These are phyloP conservation scores for Cyclocybe aegerita DNA, from an alignment of 768 basidiomycete species.

Conservation along the genomic window DNA sequence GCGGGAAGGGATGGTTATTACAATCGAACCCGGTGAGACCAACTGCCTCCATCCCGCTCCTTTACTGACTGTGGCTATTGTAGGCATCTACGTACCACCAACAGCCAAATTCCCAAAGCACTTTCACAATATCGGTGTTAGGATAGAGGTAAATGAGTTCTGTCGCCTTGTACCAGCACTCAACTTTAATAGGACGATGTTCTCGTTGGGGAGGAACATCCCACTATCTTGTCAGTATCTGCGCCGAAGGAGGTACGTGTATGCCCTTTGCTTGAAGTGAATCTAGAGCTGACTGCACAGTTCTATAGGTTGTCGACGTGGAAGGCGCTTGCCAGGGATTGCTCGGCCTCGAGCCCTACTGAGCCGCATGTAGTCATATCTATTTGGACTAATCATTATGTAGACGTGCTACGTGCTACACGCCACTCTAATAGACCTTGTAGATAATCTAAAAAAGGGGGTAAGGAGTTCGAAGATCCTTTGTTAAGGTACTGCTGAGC, in stretches of 20 bases:
- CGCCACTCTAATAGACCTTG: neutral
- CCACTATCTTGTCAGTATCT: constrained; percentile 61
- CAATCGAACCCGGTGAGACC: constrained; percentile 77
- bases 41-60: neutral
- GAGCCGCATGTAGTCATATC: constrained; percentile 4
- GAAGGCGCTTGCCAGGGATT: constrained; percentile 80
- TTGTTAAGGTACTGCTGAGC: too few relatives aligned
- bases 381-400: neutral
- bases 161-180: neutral
- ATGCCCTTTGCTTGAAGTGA: neutral
- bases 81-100: constrained; percentile 88
- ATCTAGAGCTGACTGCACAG: neutral
- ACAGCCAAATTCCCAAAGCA: constrained; percentile 74
- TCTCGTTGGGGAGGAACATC: constrained; percentile 59
- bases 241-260: constrained; percentile 79
- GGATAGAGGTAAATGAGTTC: constrained; percentile 68
- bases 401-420: neutral
- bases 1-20: constrained; percentile 86
- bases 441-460: neutral
- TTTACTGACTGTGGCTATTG: constrained; percentile 7
- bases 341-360: constrained; percentile 59
- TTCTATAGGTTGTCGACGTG: constrained; percentile 61
- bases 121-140: constrained; percentile 89
- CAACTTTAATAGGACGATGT: constrained; percentile 60
- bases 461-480: too few relatives aligned